Conservation (phyloP, 139 green algal genomes). For the Chlamydomonas incerta region DNA sequence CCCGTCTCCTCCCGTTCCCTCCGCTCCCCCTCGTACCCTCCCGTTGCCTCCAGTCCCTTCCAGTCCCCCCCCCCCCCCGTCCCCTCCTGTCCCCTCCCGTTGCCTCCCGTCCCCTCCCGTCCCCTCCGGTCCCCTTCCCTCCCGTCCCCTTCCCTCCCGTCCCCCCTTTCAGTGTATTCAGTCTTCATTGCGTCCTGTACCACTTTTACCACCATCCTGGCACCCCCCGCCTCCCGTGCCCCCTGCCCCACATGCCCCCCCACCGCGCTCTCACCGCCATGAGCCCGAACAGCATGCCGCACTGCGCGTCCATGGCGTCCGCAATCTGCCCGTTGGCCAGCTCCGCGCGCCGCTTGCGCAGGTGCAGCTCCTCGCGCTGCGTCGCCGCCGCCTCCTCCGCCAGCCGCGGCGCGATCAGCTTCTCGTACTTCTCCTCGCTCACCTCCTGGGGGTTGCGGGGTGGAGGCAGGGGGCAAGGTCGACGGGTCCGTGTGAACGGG, state of each 20-base stretch:
- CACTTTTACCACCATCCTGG: too few relatives aligned
- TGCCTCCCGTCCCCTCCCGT: too few relatives aligned
- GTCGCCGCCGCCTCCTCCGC: constrained; percentile 33
- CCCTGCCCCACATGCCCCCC: too few relatives aligned
- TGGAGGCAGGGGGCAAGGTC: neutral
- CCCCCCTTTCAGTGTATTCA: too few relatives aligned
- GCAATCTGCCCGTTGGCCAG: neutral
- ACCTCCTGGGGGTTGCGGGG: constrained; percentile 51
- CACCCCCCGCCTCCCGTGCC: too few relatives aligned
- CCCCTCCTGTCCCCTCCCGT: too few relatives aligned
- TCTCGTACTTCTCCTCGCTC: constrained; percentile 58
- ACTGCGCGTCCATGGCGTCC: constrained; percentile 48
- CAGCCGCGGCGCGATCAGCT: constrained; percentile 43
- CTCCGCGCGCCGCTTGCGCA: constrained; percentile 41
- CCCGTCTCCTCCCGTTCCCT: too few relatives aligned
- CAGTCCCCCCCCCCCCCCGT: too few relatives aligned
- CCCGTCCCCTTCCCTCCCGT: neutral
- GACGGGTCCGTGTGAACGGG: too few relatives aligned
- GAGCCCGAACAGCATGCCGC: constrained; percentile 27
- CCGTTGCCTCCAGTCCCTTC: neutral
- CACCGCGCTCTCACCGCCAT: constrained; percentile 39
- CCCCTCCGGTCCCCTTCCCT: neutral
- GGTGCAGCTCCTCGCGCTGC: constrained; percentile 34
- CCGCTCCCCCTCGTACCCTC: neutral
- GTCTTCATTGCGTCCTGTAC: too few relatives aligned